Conservation (phyloP, 306 rosid genomes). For the Cucurbita maxima region DNA sequence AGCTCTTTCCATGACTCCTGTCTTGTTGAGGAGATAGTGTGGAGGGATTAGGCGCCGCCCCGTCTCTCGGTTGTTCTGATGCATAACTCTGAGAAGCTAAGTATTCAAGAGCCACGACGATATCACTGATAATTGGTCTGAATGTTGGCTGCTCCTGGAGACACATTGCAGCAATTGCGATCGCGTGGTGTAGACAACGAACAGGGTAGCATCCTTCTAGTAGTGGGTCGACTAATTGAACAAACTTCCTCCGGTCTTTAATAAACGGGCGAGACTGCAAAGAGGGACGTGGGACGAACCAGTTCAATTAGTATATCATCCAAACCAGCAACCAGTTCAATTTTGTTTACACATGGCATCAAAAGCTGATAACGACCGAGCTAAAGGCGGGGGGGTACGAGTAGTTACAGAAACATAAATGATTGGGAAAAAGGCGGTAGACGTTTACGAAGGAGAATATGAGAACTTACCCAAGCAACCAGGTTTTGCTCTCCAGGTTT, state of each 20-base stretch:
- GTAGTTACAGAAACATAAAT: too few species aligned
- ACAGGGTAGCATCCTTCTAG: conserved; percentile 54
- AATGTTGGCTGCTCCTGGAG: conserved; percentile 78
- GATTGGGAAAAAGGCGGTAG: too few species aligned
- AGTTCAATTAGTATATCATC: too few species aligned
- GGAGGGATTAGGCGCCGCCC: conserved; percentile 6
- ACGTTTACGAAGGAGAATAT: too few species aligned
- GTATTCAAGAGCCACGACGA: conserved; percentile 85
- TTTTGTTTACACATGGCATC: too few species aligned
- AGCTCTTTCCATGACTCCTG: conserved; percentile 21
- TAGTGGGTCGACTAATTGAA: conserved; percentile 54
- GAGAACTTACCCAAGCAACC: conserved; percentile 53
- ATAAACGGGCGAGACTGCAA: conserved; percentile 45
- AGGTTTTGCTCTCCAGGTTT: conserved; percentile 80
- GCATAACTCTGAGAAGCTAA: conserved; percentile 41
- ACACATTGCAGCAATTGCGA: conserved; percentile 92
- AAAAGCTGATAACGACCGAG: too few species aligned
- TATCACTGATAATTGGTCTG: conserved; percentile 75
- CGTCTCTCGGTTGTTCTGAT: conserved; percentile 5
- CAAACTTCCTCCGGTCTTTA: conserved; percentile 37
- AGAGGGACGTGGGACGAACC: neutral
- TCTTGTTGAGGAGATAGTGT: conserved; percentile 19
- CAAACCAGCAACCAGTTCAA: too few species aligned
- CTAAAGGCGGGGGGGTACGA: too few species aligned
- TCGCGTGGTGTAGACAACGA: conserved; percentile 87